phyloP scores from a whole-genome alignment of 2,329 filamentous ascomycete genomes.

The Xylaria sp. region DNA sequence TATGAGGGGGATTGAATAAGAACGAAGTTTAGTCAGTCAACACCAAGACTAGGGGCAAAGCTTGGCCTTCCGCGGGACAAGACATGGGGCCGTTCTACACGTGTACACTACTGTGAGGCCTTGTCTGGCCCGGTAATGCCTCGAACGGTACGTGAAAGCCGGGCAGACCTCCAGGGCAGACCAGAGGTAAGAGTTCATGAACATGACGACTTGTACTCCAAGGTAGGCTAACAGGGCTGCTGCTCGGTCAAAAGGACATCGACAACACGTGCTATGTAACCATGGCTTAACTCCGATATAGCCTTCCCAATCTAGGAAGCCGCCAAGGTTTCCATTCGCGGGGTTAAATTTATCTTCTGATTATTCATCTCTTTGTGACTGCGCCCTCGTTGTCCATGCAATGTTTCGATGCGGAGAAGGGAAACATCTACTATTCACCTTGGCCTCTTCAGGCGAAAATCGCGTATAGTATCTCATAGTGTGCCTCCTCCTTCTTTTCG shows the following conservation, averaged over 20 bases:
- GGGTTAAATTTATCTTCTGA: background rate
- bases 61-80: background rate
- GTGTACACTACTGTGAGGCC: too few relatives aligned
- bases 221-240: background rate
- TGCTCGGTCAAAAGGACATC: too few relatives aligned
- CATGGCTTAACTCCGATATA: background rate
- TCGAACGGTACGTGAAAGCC: background rate
- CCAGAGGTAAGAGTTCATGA: background rate
- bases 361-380: constrained; percentile 1
- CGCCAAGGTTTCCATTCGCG: background rate
- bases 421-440: background rate
- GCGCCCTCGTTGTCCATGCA: too few relatives aligned
- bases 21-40: background rate
- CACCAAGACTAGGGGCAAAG: background rate
- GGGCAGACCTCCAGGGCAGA: background rate
- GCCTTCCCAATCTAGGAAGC: background rate
- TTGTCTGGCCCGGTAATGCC: background rate
- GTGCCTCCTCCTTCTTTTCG: background rate
- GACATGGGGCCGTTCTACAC: background rate
- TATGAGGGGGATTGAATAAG: too few relatives aligned
- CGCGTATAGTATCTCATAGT: background rate
- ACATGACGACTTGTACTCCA: background rate
- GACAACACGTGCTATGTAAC: background rate
- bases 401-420: background rate
- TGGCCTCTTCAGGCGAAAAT: background rate